phyloP scores from a whole-genome alignment of 495 filamentous ascomycete genomes.

The Hypoxylon crocopeplum region DNA sequence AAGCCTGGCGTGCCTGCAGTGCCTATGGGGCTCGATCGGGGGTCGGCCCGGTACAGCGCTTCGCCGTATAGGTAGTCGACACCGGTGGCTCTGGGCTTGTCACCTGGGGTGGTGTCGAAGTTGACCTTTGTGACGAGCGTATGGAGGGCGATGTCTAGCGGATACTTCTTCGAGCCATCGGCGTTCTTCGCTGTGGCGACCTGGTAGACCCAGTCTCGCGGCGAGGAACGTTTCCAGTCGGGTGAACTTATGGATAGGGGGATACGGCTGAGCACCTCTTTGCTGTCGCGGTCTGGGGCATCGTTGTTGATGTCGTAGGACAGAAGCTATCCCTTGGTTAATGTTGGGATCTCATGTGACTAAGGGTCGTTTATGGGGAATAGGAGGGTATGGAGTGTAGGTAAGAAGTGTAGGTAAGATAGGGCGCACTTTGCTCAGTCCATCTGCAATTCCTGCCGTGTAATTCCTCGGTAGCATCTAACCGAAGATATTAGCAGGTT shows the following conservation, averaged over 20 bases:
- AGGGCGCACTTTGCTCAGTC: constrained; percentile 8
- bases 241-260: constrained; percentile 52
- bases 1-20: constrained; percentile 50
- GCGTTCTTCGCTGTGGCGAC: constrained; percentile 57
- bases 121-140: constrained; percentile 65
- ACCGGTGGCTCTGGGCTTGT: constrained; percentile 61
- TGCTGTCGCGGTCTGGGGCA: constrained; percentile 14
- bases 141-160: constrained; percentile 65
- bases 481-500: no score
- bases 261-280: constrained; percentile 55
- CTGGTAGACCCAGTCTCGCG: constrained; percentile 61
- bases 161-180: constrained; percentile 62
- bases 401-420: background rate
- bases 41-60: constrained; percentile 66
- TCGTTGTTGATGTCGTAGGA: constrained; percentile 60
- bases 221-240: constrained; percentile 55
- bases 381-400: no score
- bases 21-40: constrained; percentile 39
- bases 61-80: constrained; percentile 68
- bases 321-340: constrained; percentile 56
- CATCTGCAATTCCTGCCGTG: constrained; percentile 1
- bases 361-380: no score
- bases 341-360: no score
- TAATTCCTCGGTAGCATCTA: constrained; percentile 12
- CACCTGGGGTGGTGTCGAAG: constrained; percentile 53